A percentile compares a stretch with the other conserved stretches of the same genome.
phyloP scores from a whole-genome alignment of 106 monocot species.

The Amphibolis antarctica region DNA sequence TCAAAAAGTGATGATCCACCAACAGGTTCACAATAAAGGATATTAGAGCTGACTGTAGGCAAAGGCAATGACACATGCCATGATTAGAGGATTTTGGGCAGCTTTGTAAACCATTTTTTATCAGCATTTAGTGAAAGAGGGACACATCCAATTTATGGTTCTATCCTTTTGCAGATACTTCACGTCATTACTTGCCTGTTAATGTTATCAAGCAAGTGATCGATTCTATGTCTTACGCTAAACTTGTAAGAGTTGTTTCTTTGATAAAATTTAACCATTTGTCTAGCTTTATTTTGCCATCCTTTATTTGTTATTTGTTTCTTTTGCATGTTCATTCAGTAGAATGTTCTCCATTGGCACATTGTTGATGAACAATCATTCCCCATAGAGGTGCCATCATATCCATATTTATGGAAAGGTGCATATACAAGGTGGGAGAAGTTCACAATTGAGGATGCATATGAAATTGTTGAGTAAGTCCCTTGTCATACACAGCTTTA shows the following conservation, averaged over 20 bases:
- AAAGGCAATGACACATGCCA: no score
- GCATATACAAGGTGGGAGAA: conserved; percentile 89
- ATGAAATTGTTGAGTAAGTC: conserved; percentile 86
- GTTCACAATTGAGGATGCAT: conserved; percentile 82
- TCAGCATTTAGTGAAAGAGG: neutral
- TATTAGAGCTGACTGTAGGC: no score
- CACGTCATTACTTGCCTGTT: conserved; percentile 83
- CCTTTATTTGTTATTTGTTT: neutral
- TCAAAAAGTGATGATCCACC: no score
- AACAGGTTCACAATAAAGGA: no score
- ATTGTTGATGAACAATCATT: conserved; percentile 93
- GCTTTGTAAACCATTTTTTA: no score
- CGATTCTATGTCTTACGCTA: conserved; percentile 96
- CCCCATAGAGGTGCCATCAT: conserved; percentile 90
- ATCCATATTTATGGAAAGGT: conserved; percentile 88
- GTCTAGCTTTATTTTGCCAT: conserved; percentile 2
- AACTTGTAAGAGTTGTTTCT: conserved; percentile 54
- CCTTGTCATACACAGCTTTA: neutral
- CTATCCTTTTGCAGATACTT: conserved; percentile 53
- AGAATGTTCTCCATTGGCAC: conserved; percentile 99
- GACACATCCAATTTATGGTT: neutral
- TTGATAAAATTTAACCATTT: neutral
- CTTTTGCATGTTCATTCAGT: conserved; percentile 33
- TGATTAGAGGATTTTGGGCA: no score
- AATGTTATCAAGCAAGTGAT: conserved; percentile 84